phyloP scores from a whole-genome alignment of 495 filamentous ascomycete species.

The Penicillium pulvis region DNA sequence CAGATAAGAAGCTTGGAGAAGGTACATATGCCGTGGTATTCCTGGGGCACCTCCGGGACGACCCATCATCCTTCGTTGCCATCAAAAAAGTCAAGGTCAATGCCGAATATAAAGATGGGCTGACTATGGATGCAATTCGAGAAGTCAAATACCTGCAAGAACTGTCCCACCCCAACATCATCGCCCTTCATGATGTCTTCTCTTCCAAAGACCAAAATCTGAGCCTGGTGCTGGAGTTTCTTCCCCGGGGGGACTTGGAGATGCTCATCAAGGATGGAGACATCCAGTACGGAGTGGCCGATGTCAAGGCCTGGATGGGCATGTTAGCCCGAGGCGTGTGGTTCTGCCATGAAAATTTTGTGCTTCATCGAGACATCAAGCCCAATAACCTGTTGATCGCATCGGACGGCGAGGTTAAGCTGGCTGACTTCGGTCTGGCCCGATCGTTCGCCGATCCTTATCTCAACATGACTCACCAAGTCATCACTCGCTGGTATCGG shows the following conservation, averaged over 20 bases:
- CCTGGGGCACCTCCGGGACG: constrained; percentile 71
- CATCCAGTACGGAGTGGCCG: constrained; percentile 73
- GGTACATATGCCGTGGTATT: constrained; percentile 97
- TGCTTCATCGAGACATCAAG: constrained; percentile 98
- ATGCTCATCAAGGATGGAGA: constrained; percentile 85
- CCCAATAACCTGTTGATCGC: constrained; percentile 97
- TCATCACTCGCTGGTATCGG: constrained; percentile 97
- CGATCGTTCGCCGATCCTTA: constrained; percentile 87
- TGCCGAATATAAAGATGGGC: constrained; percentile 78
- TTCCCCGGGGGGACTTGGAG: constrained; percentile 89
- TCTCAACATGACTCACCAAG: constrained; percentile 84
- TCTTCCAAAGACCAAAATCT: constrained; percentile 91
- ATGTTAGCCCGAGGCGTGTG: constrained; percentile 92
- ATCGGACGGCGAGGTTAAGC: constrained; percentile 86
- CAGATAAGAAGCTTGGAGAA: constrained; percentile 88
- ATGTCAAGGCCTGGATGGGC: constrained; percentile 98
- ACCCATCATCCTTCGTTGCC: constrained; percentile 73
- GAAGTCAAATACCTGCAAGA: constrained; percentile 95
- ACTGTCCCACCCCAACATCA: constrained; percentile 94
- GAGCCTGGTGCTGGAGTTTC: constrained; percentile 89
- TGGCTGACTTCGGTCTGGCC: constrained; percentile 97
- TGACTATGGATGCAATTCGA: constrained; percentile 90
- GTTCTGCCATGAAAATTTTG: constrained; percentile 95
- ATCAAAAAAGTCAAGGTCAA: constrained; percentile 99
- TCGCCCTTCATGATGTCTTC: constrained; percentile 88